These are phyloP conservation scores for Paecilomyces formosus DNA, from an alignment of 2,329 filamentous ascomycete genomes.

Conservation along the genomic window DNA sequence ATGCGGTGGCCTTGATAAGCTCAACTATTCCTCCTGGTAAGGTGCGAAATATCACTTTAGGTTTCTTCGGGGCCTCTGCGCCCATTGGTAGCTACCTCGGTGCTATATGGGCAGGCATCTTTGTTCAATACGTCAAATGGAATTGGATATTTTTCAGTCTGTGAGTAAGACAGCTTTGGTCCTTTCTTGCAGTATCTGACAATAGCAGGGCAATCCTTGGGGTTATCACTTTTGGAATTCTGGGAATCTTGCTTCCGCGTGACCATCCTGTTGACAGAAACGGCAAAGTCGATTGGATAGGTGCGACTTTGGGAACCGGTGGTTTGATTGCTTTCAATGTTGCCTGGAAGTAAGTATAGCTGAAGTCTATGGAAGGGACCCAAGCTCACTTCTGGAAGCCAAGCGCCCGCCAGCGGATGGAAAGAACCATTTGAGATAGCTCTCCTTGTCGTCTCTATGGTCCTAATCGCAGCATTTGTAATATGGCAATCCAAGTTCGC, in stretches of 20 bases:
- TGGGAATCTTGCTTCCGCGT: slow-evolving; percentile 19
- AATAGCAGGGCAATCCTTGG: slow-evolving; percentile 16
- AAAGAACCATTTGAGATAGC: slow-evolving; percentile 34
- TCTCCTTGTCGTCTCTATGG: slow-evolving; percentile 29
- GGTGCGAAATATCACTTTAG: slow-evolving; percentile 39
- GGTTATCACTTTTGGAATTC: slow-evolving; percentile 11
- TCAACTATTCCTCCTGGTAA: slow-evolving; percentile 42
- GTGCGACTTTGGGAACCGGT: slow-evolving; percentile 30
- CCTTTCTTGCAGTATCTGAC: not conserved
- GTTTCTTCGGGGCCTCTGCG: slow-evolving; percentile 41
- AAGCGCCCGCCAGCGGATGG: slow-evolving; percentile 43
- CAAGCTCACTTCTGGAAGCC: slow-evolving; percentile 10
- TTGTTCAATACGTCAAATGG: slow-evolving; percentile 28
- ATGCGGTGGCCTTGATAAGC: slow-evolving; percentile 44
- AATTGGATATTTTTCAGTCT: slow-evolving; percentile 37
- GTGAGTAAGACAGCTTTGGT: slow-evolving; percentile 14
- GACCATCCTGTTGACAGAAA: slow-evolving; percentile 26
- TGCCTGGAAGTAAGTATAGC: slow-evolving; percentile 42
- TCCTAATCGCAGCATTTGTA: slow-evolving; percentile 25
- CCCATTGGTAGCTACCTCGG: slow-evolving; percentile 42
- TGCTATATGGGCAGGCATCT: slow-evolving; percentile 32
- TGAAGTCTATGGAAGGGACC: not conserved
- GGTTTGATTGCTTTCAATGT: slow-evolving; percentile 44
- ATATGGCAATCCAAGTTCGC: slow-evolving; percentile 38
- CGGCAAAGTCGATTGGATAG: slow-evolving; percentile 35